Conservation (phyloP, 1,284 basidiomycete genomes). For the Wallemia mellicola region DNA sequence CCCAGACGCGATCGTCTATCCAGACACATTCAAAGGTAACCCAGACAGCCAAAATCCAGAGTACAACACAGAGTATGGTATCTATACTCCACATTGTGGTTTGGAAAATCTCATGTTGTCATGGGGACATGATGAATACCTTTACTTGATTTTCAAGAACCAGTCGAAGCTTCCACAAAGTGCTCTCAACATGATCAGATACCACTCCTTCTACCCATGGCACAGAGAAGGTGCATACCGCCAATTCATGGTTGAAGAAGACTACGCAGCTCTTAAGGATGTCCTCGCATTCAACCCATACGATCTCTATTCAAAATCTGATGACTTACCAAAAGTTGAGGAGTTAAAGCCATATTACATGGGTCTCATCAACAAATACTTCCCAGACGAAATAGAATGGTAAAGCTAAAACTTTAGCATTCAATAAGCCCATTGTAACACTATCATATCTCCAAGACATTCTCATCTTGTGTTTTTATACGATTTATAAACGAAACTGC, state of each 20-base stretch:
- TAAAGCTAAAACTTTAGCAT: too few relatives aligned
- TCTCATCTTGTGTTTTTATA: background rate
- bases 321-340: slow-evolving; percentile 31
- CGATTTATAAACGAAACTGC: background rate
- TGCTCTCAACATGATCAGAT: slow-evolving; percentile 67
- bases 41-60: slow-evolving; percentile 39
- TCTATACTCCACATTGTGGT: slow-evolving; percentile 56
- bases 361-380: slow-evolving; percentile 49
- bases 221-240: slow-evolving; percentile 28
- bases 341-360: slow-evolving; percentile 54
- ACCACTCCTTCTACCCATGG: slow-evolving; percentile 72
- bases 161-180: slow-evolving; percentile 51
- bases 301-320: slow-evolving; percentile 66
- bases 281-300: slow-evolving; percentile 48
- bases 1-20: slow-evolving; percentile 55
- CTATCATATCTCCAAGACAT: background rate
- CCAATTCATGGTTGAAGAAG: slow-evolving; percentile 38
- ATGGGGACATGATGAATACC: slow-evolving; percentile 71
- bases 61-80: slow-evolving; percentile 49
- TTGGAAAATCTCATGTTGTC: slow-evolving; percentile 69
- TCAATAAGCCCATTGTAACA: background rate
- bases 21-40: slow-evolving; percentile 49
- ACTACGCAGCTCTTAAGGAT: slow-evolving; percentile 10
- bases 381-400: slow-evolving; percentile 48
- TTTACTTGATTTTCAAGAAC: slow-evolving; percentile 43